These are phyloP conservation scores for Mycena capillaripes DNA, from an alignment of 768 basidiomycete genomes.

Conservation along the genomic window DNA sequence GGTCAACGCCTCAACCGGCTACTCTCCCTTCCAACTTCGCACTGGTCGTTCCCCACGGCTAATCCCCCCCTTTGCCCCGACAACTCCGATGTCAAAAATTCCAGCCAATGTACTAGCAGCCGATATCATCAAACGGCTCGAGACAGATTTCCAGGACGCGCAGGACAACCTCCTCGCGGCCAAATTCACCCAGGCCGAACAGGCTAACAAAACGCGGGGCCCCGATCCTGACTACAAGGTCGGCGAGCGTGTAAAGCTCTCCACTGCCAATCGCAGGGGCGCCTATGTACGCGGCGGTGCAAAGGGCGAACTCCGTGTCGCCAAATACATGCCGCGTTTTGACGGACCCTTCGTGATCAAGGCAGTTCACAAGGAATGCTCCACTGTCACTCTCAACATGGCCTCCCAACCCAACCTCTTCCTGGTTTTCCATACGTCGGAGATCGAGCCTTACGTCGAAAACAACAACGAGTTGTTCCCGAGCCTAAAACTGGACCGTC, in stretches of 20 bases:
- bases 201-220: conserved; percentile 37
- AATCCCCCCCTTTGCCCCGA: conserved; percentile 36
- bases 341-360: conserved; percentile 40
- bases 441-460: no score
- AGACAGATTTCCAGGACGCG: conserved; percentile 37
- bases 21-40: conserved; percentile 41
- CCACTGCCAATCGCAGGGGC: conserved; percentile 36
- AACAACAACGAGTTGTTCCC: conserved; percentile 47
- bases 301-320: conserved; percentile 25
- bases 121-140: conserved; percentile 5
- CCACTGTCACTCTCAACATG: conserved; percentile 33
- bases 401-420: conserved; percentile 33
- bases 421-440: conserved; percentile 49
- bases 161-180: conserved; percentile 44
- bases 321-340: conserved; percentile 49
- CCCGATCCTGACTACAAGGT: conserved; percentile 38
- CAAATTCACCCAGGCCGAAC: conserved; percentile 39
- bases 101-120: background rate
- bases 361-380: conserved; percentile 17
- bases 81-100: background rate
- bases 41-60: conserved; percentile 35
- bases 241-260: conserved; percentile 48
- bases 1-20: conserved; percentile 37
- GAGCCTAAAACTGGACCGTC: conserved; percentile 12
- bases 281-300: conserved; percentile 38